Conservation (phyloP, 371 early-diverging fungal genomes). For the Mortierella sp. region DNA sequence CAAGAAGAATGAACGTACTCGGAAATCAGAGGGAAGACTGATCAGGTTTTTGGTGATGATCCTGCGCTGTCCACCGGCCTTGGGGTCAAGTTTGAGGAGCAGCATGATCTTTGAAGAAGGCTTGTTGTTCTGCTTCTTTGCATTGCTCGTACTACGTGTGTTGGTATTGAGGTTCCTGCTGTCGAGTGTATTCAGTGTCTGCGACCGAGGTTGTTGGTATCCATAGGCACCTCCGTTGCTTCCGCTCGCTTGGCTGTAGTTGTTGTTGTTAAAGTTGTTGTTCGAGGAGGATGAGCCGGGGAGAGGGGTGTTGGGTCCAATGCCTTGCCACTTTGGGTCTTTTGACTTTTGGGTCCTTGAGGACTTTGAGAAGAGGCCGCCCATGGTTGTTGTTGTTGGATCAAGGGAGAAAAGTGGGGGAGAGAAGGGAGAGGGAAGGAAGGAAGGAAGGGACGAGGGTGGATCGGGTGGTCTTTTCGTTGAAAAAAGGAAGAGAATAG, state of each 20-base stretch:
- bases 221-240: neutral
- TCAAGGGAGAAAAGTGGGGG: neutral
- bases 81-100: conserved; percentile 47
- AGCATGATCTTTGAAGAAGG: conserved; percentile 44
- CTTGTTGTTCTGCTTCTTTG: conserved; percentile 13
- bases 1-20: conserved; percentile 21
- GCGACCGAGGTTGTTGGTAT: conserved; percentile 23
- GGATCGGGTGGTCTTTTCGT: too few species aligned
- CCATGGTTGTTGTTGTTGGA: conserved; percentile 27
- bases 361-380: conserved; percentile 42
- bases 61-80: conserved; percentile 42
- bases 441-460: neutral
- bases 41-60: conserved; percentile 51
- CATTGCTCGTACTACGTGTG: conserved; percentile 15
- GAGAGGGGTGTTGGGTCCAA: conserved; percentile 55
- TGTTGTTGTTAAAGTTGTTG: neutral
- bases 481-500: too few species aligned
- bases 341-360: conserved; percentile 35
- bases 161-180: conserved; percentile 1
- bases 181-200: conserved; percentile 22
- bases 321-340: conserved; percentile 56
- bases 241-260: conserved; percentile 9
- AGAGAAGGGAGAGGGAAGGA: neutral
- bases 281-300: conserved; percentile 13
- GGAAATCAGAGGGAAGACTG: conserved; percentile 53